These are phyloP conservation scores for Sclerotinia subarctica DNA, from an alignment of 2,329 filamentous ascomycete species.

Conservation along the genomic window DNA sequence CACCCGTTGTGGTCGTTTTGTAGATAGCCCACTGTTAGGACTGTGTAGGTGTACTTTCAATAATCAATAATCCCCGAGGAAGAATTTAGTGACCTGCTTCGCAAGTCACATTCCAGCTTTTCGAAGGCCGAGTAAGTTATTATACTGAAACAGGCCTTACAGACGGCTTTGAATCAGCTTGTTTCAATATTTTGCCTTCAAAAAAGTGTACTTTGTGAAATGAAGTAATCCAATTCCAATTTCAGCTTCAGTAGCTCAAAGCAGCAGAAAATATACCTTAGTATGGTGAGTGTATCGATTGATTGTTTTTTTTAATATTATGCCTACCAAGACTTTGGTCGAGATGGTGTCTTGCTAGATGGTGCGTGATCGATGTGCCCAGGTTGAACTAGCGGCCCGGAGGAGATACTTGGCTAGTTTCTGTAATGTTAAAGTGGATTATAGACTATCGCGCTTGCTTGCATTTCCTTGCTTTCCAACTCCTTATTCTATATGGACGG, in stretches of 20 bases:
- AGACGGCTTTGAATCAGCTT: neutral
- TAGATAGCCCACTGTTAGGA: too few relatives aligned
- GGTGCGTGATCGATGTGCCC: neutral
- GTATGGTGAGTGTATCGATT: neutral
- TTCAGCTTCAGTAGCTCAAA: neutral
- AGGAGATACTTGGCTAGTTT: too few relatives aligned
- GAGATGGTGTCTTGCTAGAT: neutral
- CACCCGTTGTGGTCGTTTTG: too few relatives aligned
- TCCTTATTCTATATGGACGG: neutral
- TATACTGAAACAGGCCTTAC: neutral
- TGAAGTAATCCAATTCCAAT: too few relatives aligned
- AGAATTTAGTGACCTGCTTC: neutral
- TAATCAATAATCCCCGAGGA: neutral
- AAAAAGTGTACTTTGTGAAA: neutral
- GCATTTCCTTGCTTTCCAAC: neutral
- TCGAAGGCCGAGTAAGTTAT: neutral
- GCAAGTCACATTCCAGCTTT: neutral
- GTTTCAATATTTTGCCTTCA: neutral
- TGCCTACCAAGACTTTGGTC: too few relatives aligned
- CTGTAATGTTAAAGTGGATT: too few relatives aligned
- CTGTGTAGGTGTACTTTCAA: neutral
- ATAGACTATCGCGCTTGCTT: neutral
- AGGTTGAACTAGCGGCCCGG: neutral
- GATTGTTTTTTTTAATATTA: neutral
- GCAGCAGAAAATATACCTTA: neutral